Percentiles rank a stretch among this genome's conserved stretches.
These are phyloP conservation scores for Colletotrichum neosansevieriae DNA, from an alignment of 2,329 filamentous ascomycete genomes.

Conservation along the genomic window DNA sequence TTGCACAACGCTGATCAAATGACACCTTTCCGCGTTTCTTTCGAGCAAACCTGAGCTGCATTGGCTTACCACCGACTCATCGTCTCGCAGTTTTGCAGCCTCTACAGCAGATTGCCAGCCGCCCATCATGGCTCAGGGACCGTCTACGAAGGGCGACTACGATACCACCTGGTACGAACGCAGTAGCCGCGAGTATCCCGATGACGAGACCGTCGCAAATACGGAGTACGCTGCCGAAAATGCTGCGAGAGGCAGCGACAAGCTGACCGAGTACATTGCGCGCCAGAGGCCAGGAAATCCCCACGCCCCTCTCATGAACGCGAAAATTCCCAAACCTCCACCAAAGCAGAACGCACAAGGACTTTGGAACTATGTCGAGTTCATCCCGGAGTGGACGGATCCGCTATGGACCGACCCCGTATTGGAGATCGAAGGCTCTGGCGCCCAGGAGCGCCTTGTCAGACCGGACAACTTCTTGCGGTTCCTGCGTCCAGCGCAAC, in stretches of 20 bases:
- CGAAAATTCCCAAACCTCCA: not conserved
- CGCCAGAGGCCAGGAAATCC: not conserved
- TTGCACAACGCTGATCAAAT: no score
- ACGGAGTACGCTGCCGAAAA: not conserved
- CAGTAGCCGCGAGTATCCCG: constrained; percentile 13
- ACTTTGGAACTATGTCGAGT: constrained; percentile 24
- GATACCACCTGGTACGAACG: constrained; percentile 11
- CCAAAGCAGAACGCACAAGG: constrained; percentile 1
- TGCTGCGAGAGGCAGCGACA: not conserved
- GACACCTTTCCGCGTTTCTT: no score
- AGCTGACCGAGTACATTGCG: constrained; percentile 2
- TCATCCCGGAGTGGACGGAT: constrained; percentile 46
- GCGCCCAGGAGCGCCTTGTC: not conserved
- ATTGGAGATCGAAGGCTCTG: constrained; percentile 6
- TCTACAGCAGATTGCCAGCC: no score
- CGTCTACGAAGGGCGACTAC: not conserved
- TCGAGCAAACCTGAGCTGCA: no score
- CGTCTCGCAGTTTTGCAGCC: no score
- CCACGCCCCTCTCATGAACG: constrained; percentile 5
- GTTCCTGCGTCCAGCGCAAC: constrained; percentile 31
- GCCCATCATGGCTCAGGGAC: not conserved
- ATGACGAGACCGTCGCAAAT: not conserved
- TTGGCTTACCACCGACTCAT: no score
- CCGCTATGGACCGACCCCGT: constrained; percentile 44
- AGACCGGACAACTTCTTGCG: not conserved